Percentiles rank a stretch among this genome's conserved stretches.
phyloP scores from a whole-genome alignment of 2,329 filamentous ascomycete species.

The Sclerotinia minor region DNA sequence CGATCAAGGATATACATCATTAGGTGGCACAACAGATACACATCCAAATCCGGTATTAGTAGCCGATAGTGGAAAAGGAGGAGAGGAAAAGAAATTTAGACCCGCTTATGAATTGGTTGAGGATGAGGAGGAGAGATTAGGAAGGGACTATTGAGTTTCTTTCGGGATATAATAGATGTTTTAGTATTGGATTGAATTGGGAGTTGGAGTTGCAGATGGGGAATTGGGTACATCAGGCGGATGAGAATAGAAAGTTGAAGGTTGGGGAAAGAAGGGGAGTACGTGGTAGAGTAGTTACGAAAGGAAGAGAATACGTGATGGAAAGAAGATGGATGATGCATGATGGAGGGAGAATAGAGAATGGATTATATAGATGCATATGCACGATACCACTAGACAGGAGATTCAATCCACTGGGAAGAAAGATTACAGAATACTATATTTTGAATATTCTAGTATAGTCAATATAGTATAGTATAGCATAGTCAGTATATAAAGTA shows the following conservation, averaged over 20 bases:
- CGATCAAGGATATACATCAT: conserved; percentile 83
- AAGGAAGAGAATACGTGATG: no score
- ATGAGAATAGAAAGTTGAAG: neutral
- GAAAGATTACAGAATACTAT: neutral
- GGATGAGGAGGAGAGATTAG: conserved; percentile 77
- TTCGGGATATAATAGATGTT: neutral
- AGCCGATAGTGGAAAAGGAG: conserved; percentile 34
- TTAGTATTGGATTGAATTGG: neutral
- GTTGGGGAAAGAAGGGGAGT: neutral
- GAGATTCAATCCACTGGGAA: neutral
- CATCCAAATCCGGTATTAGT: conserved; percentile 79
- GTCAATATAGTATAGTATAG: no score
- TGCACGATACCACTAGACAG: conserved; percentile 10
- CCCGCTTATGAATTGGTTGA: conserved; percentile 75
- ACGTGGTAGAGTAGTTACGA: neutral
- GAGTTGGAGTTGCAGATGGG: neutral
- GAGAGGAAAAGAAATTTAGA: conserved; percentile 52
- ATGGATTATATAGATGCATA: neutral
- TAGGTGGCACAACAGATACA: conserved; percentile 90
- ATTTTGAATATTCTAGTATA: neutral
- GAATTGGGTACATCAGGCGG: neutral
- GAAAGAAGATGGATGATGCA: neutral
- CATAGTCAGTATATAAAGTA: neutral
- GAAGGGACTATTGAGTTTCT: conserved; percentile 58
- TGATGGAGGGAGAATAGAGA: no score